Evolutionary conservation across 257 asterid species (phyloP).

Genomic region (Gardenia jasminoides): DNA sequence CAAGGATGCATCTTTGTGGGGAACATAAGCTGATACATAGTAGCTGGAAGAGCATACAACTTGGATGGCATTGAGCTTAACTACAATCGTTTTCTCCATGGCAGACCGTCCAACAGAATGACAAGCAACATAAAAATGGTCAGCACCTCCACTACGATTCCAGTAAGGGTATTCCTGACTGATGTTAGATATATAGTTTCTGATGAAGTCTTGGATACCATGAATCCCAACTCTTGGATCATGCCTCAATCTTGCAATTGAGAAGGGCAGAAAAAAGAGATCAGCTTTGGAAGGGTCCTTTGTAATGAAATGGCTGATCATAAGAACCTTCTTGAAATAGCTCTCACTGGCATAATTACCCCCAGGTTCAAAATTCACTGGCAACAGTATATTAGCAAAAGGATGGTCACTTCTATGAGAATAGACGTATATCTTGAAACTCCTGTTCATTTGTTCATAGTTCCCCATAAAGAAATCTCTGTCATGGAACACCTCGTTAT

Average conservation of each 20-base stretch:
- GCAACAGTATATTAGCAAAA: slow-evolving; percentile 65
- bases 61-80: slow-evolving; percentile 72
- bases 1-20: slow-evolving; percentile 86
- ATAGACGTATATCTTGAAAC: slow-evolving; percentile 62
- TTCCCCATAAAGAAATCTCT: slow-evolving; percentile 49
- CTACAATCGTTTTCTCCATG: slow-evolving; percentile 59
- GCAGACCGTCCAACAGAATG: slow-evolving; percentile 81
- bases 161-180: slow-evolving; percentile 63
- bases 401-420: slow-evolving; percentile 64
- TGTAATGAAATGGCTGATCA: slow-evolving; percentile 68
- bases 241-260: slow-evolving; percentile 77
- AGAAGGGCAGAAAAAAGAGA: slow-evolving; percentile 78
- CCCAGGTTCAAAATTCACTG: slow-evolving; percentile 61
- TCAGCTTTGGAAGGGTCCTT: slow-evolving; percentile 59
- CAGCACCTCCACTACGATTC: slow-evolving; percentile 82
- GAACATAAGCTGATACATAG: slow-evolving; percentile 60
- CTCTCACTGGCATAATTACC: slow-evolving; percentile 97
- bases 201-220: slow-evolving; percentile 65
- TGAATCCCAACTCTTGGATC: slow-evolving; percentile 64
- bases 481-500: slow-evolving; percentile 59
- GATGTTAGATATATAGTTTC: slow-evolving; percentile 53
- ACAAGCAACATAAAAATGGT: slow-evolving; percentile 90
- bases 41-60: slow-evolving; percentile 84
- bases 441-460: slow-evolving; percentile 71
- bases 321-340: slow-evolving; percentile 77